These are phyloP conservation scores for Linum usitatissimum DNA, from an alignment of 345 rosid species.

Conservation along the genomic window DNA sequence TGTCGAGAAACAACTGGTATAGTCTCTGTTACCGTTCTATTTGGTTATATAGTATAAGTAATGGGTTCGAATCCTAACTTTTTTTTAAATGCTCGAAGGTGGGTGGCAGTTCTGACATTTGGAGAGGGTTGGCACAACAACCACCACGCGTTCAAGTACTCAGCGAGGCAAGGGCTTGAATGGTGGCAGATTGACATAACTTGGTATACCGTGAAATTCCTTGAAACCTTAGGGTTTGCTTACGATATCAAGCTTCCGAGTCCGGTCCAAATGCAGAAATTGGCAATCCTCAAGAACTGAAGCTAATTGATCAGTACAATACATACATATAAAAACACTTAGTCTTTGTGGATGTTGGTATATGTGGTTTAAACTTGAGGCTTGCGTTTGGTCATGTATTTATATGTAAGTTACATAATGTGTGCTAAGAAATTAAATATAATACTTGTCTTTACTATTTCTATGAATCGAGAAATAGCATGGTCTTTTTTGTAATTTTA, in stretches of 20 bases:
- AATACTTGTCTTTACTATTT: too few species aligned
- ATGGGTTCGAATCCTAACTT: not conserved
- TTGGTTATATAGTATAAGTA: constrained; percentile 51
- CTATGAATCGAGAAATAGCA: too few species aligned
- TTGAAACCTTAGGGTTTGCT: constrained; percentile 61
- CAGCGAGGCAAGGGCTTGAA: constrained; percentile 74
- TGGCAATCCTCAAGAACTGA: too few species aligned
- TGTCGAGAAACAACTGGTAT: constrained; percentile 72
- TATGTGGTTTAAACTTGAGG: too few species aligned
- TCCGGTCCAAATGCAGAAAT: constrained; percentile 42
- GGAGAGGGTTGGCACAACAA: constrained; percentile 98
- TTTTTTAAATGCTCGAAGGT: constrained; percentile 25
- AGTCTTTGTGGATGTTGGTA: too few species aligned
- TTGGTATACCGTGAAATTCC: constrained; percentile 57
- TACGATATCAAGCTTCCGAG: constrained; percentile 59
- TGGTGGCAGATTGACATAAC: constrained; percentile 94
- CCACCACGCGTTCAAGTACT: constrained; percentile 78
- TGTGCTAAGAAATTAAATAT: too few species aligned
- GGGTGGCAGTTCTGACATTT: constrained; percentile 75
- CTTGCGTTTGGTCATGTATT: too few species aligned
- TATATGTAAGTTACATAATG: too few species aligned
- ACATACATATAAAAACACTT: too few species aligned
- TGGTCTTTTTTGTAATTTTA: too few species aligned
- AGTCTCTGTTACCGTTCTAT: too few species aligned
- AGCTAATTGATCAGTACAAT: not conserved